These are phyloP conservation scores for Tetracladium maxilliforme DNA, from an alignment of 2,329 filamentous ascomycete genomes.

Conservation along the genomic window DNA sequence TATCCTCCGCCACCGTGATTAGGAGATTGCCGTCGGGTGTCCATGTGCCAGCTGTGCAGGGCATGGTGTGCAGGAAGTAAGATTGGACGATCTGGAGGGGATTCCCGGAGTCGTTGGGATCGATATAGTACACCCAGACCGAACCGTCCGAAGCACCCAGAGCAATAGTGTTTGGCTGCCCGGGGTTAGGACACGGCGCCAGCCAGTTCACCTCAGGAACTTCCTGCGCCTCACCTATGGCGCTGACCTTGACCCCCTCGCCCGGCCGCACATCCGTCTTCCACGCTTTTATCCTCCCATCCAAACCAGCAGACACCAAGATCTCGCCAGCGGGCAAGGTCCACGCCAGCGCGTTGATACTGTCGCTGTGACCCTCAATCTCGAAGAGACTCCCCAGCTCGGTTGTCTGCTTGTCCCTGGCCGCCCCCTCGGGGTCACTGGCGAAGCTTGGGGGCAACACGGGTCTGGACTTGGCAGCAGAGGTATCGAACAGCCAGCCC, in stretches of 20 bases:
- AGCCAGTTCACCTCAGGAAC: slow-evolving; percentile 96
- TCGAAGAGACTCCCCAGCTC: slow-evolving; percentile 54
- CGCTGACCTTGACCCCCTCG: no score
- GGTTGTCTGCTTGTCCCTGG: slow-evolving; percentile 41
- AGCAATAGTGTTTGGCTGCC: slow-evolving; percentile 68
- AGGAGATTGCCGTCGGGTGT: slow-evolving; percentile 75
- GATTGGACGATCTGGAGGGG: slow-evolving; percentile 74
- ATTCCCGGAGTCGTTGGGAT: slow-evolving; percentile 40
- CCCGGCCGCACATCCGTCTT: no score
- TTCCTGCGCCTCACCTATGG: slow-evolving; percentile 70
- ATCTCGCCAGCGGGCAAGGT: slow-evolving; percentile 73
- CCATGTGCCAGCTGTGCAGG: slow-evolving; percentile 86
- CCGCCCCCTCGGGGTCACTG: slow-evolving; percentile 42
- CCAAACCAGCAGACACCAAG: slow-evolving; percentile 73
- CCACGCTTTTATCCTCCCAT: slow-evolving; percentile 66
- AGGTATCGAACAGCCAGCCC: slow-evolving; percentile 74
- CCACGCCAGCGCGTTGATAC: slow-evolving; percentile 75
- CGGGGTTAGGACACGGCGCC: slow-evolving; percentile 53
- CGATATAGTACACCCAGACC: slow-evolving; percentile 91
- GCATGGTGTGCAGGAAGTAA: slow-evolving; percentile 78
- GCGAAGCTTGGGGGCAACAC: slow-evolving; percentile 67
- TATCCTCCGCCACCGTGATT: slow-evolving; percentile 79
- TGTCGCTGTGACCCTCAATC: slow-evolving; percentile 84
- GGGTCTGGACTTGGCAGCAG: slow-evolving; percentile 45
- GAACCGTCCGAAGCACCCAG: slow-evolving; percentile 81